Percentiles rank a stretch among this genome's conserved stretches.
phyloP scores from a whole-genome alignment of 2,329 filamentous ascomycete genomes.

The Cladosporium sp. region DNA sequence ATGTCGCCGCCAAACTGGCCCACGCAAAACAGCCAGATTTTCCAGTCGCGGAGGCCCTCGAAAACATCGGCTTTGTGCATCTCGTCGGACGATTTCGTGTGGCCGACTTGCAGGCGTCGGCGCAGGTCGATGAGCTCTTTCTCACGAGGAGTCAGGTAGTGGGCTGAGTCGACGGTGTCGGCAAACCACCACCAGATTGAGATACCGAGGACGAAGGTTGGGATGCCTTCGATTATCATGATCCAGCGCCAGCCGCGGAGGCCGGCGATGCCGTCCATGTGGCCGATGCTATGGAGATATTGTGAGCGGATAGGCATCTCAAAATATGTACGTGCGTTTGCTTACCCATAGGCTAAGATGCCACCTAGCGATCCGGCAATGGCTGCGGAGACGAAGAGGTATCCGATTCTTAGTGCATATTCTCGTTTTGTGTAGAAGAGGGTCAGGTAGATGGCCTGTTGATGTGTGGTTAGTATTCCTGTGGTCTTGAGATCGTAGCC shows the following conservation, averaged over 20 bases:
- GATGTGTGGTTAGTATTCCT: background rate
- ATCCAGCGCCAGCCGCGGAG: slow-evolving; percentile 68
- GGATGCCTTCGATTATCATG: slow-evolving; percentile 42
- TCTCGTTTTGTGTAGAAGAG: slow-evolving; percentile 44
- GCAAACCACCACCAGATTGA: slow-evolving; percentile 42
- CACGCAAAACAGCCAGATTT: slow-evolving; percentile 65
- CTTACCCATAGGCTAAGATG: slow-evolving; percentile 33
- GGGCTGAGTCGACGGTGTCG: slow-evolving; percentile 62
- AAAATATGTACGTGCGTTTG: background rate
- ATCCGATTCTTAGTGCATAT: slow-evolving; percentile 39
- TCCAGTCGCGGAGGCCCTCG: slow-evolving; percentile 69
- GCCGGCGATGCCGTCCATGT: slow-evolving; percentile 63
- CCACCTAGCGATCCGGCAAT: slow-evolving; percentile 47
- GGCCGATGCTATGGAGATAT: slow-evolving; percentile 48
- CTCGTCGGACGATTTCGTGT: slow-evolving; percentile 35
- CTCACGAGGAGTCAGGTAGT: slow-evolving; percentile 58
- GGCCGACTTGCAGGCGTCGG: slow-evolving; percentile 47
- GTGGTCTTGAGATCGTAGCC: background rate
- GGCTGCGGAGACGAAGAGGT: slow-evolving; percentile 44
- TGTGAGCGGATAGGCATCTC: background rate
- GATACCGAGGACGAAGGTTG: slow-evolving; percentile 10
- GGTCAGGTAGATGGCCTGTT: slow-evolving; percentile 35
- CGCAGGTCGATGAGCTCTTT: slow-evolving; percentile 53
- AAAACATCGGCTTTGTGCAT: slow-evolving; percentile 62
- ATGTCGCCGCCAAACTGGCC: slow-evolving; percentile 71